These are phyloP conservation scores for Mortierella sp. DNA, from an alignment of 371 early-diverging fungal genomes.

Conservation along the genomic window DNA sequence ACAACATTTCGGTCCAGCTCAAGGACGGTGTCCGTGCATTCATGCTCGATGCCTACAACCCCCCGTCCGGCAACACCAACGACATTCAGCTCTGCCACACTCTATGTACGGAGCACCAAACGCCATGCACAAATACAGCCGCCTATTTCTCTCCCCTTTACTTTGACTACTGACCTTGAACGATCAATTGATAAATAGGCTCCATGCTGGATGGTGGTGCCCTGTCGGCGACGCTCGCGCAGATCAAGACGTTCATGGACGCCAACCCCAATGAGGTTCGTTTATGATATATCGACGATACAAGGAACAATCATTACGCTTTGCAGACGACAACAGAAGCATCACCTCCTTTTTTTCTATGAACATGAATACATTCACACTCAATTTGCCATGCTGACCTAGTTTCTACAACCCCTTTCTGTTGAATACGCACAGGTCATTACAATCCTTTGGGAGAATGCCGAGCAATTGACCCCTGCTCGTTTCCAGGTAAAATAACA, in stretches of 20 bases:
- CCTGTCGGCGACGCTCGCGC: constrained; percentile 62
- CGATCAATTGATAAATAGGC: constrained; percentile 13
- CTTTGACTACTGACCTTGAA: neutral
- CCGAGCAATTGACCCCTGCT: constrained; percentile 62
- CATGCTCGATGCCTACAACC: constrained; percentile 74
- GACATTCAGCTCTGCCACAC: constrained; percentile 80
- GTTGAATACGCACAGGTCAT: constrained; percentile 59
- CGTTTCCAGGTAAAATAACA: constrained; percentile 60
- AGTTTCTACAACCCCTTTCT: neutral
- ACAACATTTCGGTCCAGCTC: constrained; percentile 71
- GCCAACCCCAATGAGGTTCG: constrained; percentile 72
- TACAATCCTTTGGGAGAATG: constrained; percentile 81
- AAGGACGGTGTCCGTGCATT: constrained; percentile 82
- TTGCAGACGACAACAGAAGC: neutral
- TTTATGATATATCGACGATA: neutral
- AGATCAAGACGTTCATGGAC: constrained; percentile 71
- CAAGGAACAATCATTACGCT: neutral
- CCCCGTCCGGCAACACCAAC: constrained; percentile 28
- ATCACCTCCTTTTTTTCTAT: neutral
- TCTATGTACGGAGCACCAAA: constrained; percentile 61
- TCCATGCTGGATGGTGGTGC: constrained; percentile 72
- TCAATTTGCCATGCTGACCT: neutral
- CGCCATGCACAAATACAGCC: too few species aligned
- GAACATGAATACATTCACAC: too few species aligned
- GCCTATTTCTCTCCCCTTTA: neutral